These are phyloP conservation scores for Tubosaeta sp. DNA, from an alignment of 768 basidiomycete genomes.

Conservation along the genomic window DNA sequence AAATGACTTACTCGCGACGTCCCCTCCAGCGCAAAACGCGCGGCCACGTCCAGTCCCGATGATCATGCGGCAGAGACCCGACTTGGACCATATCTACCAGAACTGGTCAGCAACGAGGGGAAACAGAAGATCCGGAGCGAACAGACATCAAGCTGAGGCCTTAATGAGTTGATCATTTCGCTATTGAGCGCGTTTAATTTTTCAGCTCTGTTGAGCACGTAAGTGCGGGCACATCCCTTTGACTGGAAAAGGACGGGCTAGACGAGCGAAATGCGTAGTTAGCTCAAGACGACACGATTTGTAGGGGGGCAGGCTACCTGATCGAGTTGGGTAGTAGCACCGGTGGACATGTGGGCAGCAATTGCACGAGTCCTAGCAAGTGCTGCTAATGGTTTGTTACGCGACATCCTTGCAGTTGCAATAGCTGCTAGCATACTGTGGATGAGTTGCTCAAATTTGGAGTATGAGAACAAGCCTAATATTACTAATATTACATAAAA, in stretches of 20 bases:
- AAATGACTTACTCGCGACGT: slow-evolving; percentile 71
- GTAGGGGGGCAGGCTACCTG: slow-evolving; percentile 15
- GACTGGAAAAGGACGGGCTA: slow-evolving; percentile 67
- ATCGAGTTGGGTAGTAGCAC: slow-evolving; percentile 13
- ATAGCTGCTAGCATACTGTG: slow-evolving; percentile 26
- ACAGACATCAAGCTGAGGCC: slow-evolving; percentile 72
- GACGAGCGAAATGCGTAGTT: slow-evolving; percentile 17
- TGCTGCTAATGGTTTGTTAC: slow-evolving; percentile 23
- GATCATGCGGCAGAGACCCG: slow-evolving; percentile 67
- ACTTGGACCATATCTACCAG: slow-evolving; percentile 66
- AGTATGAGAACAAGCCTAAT: slow-evolving; percentile 1
- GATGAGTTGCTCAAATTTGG: slow-evolving; percentile 2
- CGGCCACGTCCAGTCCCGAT: slow-evolving; percentile 67
- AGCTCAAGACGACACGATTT: not conserved
- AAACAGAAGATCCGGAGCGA: not conserved
- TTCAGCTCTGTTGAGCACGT: slow-evolving; percentile 71
- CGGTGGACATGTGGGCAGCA: slow-evolving; percentile 34
- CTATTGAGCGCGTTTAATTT: slow-evolving; percentile 82
- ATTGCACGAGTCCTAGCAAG: slow-evolving; percentile 30
- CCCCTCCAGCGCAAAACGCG: slow-evolving; percentile 94
- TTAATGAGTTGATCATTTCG: slow-evolving; percentile 69
- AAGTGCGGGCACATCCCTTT: slow-evolving; percentile 57
- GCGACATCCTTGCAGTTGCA: slow-evolving; percentile 28
- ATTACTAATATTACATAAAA: too few relatives aligned
- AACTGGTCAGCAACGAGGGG: slow-evolving; percentile 6